Evolutionary conservation across 257 asterid genomes (phyloP), one percentile per base, ranked within the genome.

Genomic region (Penstemon newberryi): DNA sequence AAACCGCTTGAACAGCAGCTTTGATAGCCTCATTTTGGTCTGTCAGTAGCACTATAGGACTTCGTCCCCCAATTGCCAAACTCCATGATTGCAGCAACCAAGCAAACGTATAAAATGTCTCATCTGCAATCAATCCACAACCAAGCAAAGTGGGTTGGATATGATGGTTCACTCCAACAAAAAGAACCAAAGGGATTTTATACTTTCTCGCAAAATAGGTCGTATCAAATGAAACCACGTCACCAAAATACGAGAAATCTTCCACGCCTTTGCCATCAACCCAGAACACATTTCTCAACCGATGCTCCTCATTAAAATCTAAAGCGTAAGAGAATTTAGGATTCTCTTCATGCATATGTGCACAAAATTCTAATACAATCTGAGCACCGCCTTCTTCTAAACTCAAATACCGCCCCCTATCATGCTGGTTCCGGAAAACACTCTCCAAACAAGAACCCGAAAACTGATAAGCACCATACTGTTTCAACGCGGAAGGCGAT

Each of bases 251-350:
- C 3, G 80, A 66, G 69, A 82, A 92, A 67, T 87, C 96, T 40
- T 88, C 89, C 70, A 85, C 78, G 8, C 97, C 98, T 79, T 86
- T 92, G 37, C 91, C 83, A n/a, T 92, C 98, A 66, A 84, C 93
- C 98, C 98, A 92, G 63, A 92, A 86, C 80, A 92, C 90, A 66
- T 90, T 90, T 65, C 98, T 90, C 78, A 92, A 74, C 15, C 85
- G 85, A 73, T 88, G 92, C 81, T 82, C 97, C 70, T 90, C 98
- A 18, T 88, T 92, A 49, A 92, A 86, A 71, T 92, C 98, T 19
- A 90, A 63, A 0, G 96, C 95, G 77, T 87, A 80, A 70, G 85
- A 85, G 65, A 90, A 90, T 4, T 83, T 85, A 0, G 97, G 95
- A 75, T 86, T 88, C 84, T 83, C 97, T 60, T 82, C 91, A 57